Conservation (phyloP, 305 asterid species). For the Fraxinus ornus region DNA sequence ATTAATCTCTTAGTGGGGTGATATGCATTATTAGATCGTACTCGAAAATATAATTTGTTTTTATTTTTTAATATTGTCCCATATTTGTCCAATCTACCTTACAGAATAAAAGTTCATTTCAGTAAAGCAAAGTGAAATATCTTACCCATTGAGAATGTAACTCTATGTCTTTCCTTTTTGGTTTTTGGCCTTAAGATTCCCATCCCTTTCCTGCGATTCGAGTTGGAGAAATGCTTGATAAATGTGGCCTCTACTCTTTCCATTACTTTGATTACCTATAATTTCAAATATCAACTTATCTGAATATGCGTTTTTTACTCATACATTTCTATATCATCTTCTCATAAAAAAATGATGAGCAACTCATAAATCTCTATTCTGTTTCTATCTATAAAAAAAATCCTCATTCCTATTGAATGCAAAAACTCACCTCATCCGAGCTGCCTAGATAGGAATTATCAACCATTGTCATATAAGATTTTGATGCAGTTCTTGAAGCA, state of each 20-base stretch:
- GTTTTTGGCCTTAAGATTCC: constrained; percentile 34
- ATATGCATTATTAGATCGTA: background rate
- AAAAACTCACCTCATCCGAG: constrained; percentile 42
- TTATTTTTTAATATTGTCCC: background rate
- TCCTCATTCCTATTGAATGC: background rate
- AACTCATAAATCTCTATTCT: background rate
- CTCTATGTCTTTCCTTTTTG: constrained; percentile 41
- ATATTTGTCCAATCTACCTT: background rate
- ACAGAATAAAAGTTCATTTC: background rate
- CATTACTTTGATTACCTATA: constrained; percentile 35
- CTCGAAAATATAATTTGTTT: no score
- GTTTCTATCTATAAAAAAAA: background rate
- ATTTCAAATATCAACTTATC: background rate
- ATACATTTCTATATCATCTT: background rate
- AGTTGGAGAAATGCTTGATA: constrained; percentile 50
- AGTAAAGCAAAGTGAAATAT: background rate
- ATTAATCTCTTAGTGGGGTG: background rate
- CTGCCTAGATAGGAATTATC: constrained; percentile 42
- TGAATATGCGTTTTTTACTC: background rate
- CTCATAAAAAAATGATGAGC: background rate
- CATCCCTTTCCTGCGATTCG: constrained; percentile 53
- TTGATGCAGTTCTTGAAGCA: constrained; percentile 48
- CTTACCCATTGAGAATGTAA: constrained; percentile 44
- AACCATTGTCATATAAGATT: constrained; percentile 39
- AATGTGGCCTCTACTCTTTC: constrained; percentile 50